Percentiles rank a stretch among this genome's conserved stretches.
These are phyloP conservation scores for Hypoxylon trugodes DNA, from an alignment of 495 filamentous ascomycete genomes.

Conservation along the genomic window DNA sequence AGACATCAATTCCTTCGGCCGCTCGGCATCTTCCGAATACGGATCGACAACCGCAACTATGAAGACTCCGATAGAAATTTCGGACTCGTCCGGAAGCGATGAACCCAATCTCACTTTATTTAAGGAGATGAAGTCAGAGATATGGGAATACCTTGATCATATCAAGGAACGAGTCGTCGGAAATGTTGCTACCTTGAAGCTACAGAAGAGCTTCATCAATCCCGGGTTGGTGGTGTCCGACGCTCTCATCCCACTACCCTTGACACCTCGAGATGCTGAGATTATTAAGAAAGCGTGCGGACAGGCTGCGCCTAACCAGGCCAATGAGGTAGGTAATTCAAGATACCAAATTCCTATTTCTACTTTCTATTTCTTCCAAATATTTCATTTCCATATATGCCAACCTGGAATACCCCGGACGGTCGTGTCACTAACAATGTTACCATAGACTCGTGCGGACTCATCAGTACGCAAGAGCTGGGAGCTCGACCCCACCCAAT, in stretches of 20 bases:
- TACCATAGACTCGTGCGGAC: constrained; percentile 53
- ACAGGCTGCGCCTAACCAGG: constrained; percentile 57
- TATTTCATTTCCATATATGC: too few species aligned
- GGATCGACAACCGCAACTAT: too few species aligned
- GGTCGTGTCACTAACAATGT: not conserved
- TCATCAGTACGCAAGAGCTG: constrained; percentile 55
- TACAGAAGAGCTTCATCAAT: constrained; percentile 31
- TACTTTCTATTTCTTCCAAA: not conserved
- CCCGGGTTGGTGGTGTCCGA: constrained; percentile 52
- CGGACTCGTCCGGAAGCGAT: not conserved
- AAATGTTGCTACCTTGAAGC: constrained; percentile 15
- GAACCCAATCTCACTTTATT: not conserved
- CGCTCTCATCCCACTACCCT: constrained; percentile 52
- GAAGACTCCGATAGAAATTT: constrained; percentile 3
- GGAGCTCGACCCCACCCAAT: constrained; percentile 56
- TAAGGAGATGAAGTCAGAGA: not conserved
- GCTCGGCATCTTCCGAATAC: too few species aligned
- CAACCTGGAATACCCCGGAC: not conserved
- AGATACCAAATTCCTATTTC: not conserved
- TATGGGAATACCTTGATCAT: constrained; percentile 10
- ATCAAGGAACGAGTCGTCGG: constrained; percentile 18
- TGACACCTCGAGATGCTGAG: constrained; percentile 49
- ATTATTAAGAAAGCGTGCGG: constrained; percentile 46
- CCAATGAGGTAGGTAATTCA: constrained; percentile 28
- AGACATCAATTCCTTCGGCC: too few species aligned